Evolutionary conservation across 495 filamentous ascomycete genomes (phyloP).

Genomic region (Ascobolus immersus): DNA sequence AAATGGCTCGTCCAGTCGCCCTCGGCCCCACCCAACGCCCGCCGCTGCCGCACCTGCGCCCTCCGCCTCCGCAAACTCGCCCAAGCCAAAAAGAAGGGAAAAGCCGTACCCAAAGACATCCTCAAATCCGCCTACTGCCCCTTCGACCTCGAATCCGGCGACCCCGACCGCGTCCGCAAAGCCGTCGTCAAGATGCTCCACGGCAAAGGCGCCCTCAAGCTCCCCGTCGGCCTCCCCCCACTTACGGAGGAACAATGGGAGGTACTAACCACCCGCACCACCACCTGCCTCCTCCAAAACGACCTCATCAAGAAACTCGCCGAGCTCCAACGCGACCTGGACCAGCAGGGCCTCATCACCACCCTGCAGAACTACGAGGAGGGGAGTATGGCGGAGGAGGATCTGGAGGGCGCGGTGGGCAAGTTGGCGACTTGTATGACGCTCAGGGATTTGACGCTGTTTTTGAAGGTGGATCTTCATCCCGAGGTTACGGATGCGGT

Average conservation of each 20-base stretch:
- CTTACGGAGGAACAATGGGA: constrained; percentile 5
- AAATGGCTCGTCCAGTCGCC: constrained; percentile 83
- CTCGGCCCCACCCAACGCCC: constrained; percentile 36
- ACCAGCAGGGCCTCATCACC: constrained; percentile 19
- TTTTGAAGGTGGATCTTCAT: constrained; percentile 31
- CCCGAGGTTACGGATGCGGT: constrained; percentile 18
- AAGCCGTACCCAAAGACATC: constrained; percentile 5
- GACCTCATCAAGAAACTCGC: not conserved
- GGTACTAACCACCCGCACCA: no score
- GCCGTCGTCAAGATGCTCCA: constrained; percentile 16
- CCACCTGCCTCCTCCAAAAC: not conserved
- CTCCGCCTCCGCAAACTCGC: constrained; percentile 21
- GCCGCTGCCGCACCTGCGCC: constrained; percentile 70
- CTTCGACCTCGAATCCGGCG: constrained; percentile 17
- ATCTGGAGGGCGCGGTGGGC: no score
- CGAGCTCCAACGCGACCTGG: constrained; percentile 25
- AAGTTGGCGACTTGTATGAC: constrained; percentile 42
- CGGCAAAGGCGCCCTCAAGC: not conserved
- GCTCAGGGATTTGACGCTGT: constrained; percentile 65
- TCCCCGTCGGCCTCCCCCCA: no score
- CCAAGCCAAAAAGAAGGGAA: constrained; percentile 10
- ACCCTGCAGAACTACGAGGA: not conserved
- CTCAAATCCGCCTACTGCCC: constrained; percentile 17
- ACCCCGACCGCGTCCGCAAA: constrained; percentile 15
- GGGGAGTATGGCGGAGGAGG: not conserved